Evolutionary conservation across 805 yeast species (phyloP).

Genomic region (Candida fluviatilis): DNA sequence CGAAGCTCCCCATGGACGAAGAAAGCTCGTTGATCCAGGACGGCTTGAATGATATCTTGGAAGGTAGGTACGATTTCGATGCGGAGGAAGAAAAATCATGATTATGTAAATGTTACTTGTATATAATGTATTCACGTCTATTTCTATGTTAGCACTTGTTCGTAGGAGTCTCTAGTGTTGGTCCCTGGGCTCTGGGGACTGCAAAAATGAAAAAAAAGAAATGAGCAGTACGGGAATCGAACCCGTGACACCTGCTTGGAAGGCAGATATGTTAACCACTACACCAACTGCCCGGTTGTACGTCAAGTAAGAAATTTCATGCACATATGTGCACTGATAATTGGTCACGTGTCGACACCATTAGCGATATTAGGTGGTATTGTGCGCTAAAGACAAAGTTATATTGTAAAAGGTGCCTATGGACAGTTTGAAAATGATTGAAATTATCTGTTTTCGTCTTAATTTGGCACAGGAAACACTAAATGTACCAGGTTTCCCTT

Average conservation of each 20-base stretch:
- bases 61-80: slow-evolving; percentile 38
- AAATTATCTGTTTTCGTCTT: no score
- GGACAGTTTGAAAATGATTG: no score
- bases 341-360: no score
- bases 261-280: slow-evolving; percentile 91
- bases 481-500: no score
- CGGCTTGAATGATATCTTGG: slow-evolving; percentile 47
- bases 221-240: slow-evolving; percentile 89
- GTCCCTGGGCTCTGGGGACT: not conserved
- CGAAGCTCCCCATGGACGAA: slow-evolving; percentile 45
- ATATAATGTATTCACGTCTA: no score
- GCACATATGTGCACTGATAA: no score
- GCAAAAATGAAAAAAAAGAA: slow-evolving; percentile 2
- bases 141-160: no score
- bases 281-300: slow-evolving; percentile 73
- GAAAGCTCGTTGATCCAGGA: slow-evolving; percentile 57
- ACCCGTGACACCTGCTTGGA: slow-evolving; percentile 94
- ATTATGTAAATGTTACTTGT: not conserved
- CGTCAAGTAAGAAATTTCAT: not conserved
- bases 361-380: no score
- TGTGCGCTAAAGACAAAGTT: no score
- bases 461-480: no score
- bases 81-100: slow-evolving; percentile 7
- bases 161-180: no score
- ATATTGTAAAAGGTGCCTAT: no score